Conservation (phyloP, 345 rosid species). For the Eutrema heterophyllum region DNA sequence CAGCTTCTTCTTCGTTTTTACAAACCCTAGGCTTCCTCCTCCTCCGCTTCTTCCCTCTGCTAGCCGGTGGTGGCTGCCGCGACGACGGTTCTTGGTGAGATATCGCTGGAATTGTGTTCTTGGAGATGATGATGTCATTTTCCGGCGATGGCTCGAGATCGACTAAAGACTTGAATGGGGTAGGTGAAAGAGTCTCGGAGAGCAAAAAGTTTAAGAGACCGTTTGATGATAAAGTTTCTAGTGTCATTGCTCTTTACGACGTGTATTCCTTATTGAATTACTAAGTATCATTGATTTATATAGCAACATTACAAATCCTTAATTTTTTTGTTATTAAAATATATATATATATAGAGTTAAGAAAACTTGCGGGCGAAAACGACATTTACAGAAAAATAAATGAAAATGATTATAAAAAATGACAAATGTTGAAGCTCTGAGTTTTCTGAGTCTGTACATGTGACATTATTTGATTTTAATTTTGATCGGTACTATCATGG, state of each 20-base stretch:
- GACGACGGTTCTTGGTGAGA: slow-evolving; percentile 13
- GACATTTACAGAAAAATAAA: slow-evolving; percentile 16
- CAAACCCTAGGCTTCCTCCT: slow-evolving; percentile 71
- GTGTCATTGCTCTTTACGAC: slow-evolving; percentile 36
- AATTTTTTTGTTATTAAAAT: background rate
- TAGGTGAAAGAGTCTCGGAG: slow-evolving; percentile 60
- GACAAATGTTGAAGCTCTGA: slow-evolving; percentile 27
- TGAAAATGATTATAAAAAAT: slow-evolving; percentile 15
- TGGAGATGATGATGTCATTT: slow-evolving; percentile 9
- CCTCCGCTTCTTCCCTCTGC: slow-evolving; percentile 60
- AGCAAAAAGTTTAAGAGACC: slow-evolving; percentile 60
- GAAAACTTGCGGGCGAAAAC: slow-evolving; percentile 3
- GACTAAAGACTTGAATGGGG: slow-evolving; percentile 39
- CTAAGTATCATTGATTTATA: slow-evolving; percentile 23
- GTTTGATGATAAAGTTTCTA: slow-evolving; percentile 62
- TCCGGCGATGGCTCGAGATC: slow-evolving; percentile 28
- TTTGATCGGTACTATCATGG: slow-evolving; percentile 25
- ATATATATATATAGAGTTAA: background rate
- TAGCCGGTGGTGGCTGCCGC: slow-evolving; percentile 22
- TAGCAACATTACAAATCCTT: slow-evolving; percentile 14
- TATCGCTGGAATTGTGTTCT: background rate
- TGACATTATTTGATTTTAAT: slow-evolving; percentile 22
- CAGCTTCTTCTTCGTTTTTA: slow-evolving; percentile 83
- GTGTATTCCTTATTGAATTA: slow-evolving; percentile 15
- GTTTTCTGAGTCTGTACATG: slow-evolving; percentile 27